Percentiles rank a stretch among this genome's conserved stretches.
Conservation (phyloP, 169 alveolate genomes). For the Eimeria tenella region DNA sequence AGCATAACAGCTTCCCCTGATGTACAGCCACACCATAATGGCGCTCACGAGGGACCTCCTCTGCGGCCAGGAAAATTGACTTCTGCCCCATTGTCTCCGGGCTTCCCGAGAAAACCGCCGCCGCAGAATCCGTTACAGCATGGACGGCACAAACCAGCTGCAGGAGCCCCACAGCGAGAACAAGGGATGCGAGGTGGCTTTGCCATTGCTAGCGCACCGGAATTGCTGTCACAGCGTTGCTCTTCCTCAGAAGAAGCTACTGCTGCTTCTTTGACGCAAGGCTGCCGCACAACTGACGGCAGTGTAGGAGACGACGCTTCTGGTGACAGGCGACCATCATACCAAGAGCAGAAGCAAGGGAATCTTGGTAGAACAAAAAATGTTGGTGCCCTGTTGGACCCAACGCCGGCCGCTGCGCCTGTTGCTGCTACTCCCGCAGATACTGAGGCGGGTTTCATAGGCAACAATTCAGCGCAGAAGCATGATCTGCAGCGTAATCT, state of each 20-base stretch:
- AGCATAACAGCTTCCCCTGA: no score
- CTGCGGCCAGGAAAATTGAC: background rate
- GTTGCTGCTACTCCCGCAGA: slow-evolving; percentile 1
- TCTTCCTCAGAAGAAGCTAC: background rate
- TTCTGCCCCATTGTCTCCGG: no score
- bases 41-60: background rate
- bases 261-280: background rate
- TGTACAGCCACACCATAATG: background rate
- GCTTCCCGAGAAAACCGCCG: no score
- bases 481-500: slow-evolving; percentile 21
- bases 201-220: background rate
- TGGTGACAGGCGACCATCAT: background rate
- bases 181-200: background rate
- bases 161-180: background rate
- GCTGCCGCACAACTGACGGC: background rate
- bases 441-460: background rate
- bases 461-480: background rate
- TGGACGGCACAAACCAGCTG: background rate
- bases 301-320: background rate
- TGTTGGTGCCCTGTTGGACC: background rate
- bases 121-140: no score
- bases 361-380: background rate
- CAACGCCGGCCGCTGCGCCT: background rate
- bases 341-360: background rate
- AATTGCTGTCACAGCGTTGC: background rate